Conservation (phyloP, 495 filamentous ascomycete genomes). For the Niebla homalea region DNA sequence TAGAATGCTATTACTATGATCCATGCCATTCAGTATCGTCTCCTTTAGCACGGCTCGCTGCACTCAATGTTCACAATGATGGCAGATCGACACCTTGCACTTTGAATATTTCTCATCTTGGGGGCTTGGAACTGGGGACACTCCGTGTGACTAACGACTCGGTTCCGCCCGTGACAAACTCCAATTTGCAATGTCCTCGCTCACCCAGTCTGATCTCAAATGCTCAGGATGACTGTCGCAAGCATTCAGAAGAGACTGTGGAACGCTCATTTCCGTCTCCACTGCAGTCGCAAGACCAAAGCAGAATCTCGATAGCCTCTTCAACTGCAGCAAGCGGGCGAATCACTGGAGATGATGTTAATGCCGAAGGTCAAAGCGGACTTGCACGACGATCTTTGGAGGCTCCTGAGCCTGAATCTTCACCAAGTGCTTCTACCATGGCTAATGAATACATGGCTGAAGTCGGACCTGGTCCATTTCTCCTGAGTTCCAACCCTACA, state of each 20-base stretch:
- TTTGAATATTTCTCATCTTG: slow-evolving; percentile 35
- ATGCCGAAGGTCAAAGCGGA: too few relatives aligned
- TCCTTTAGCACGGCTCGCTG: slow-evolving; percentile 14
- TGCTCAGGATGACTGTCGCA: slow-evolving; percentile 1
- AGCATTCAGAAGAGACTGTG: not conserved
- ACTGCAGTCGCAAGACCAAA: not conserved
- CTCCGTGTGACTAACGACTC: slow-evolving; percentile 37
- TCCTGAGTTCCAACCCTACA: not conserved
- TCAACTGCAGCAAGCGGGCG: not conserved
- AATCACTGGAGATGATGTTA: not conserved
- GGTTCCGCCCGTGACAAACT: slow-evolving; percentile 30
- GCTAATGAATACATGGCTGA: slow-evolving; percentile 15
- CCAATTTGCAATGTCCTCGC: slow-evolving; percentile 7
- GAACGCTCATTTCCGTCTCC: not conserved
- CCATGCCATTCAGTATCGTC: slow-evolving; percentile 11
- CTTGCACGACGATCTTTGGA: not conserved
- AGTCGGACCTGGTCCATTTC: slow-evolving; percentile 9
- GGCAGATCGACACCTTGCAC: slow-evolving; percentile 29
- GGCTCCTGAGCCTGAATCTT: not conserved
- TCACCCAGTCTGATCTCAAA: slow-evolving; percentile 7
- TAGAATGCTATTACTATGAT: slow-evolving; percentile 15
- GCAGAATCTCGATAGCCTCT: not conserved
- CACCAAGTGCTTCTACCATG: not conserved
- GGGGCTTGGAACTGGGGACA: slow-evolving; percentile 35
- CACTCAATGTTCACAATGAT: slow-evolving; percentile 6